Evolutionary conservation across 805 yeast species (phyloP), one percentile per base, ranked within the genome.

Genomic region (Candida boidinii): DNA sequence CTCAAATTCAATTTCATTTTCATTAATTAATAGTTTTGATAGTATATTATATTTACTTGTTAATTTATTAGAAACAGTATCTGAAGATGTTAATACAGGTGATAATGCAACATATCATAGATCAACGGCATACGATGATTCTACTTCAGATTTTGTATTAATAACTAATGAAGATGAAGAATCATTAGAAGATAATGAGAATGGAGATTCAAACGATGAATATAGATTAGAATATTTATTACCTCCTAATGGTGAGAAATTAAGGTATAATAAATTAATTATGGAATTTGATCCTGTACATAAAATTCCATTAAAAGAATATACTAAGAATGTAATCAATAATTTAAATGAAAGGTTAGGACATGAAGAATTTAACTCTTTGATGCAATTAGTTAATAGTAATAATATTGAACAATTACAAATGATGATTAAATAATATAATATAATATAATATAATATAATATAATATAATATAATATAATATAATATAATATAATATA

Each of bases 41-140:
- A 49, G 35, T 5, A 28, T 53, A 17, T 27, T 59, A 25, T 43
- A 44, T 13, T 26, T 48, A 21, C 23, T 43, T 10, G 42, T 57
- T 2, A 53, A 68, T 31, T 65, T 80, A 38, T 50, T 84, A 30
- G 96, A 88, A 45, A 95, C 86, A 48, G 66, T 81, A 11, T 71
- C 76, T 36, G 96, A 88, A 49, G 39, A 53, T 9, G 51, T 46
- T 3, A 49, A 53, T 21, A 4, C 14, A 23, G 86, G 85, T 4
- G 82, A 78, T 43, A 68, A 76, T 43, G 66, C 60, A 20, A 61
- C 56, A 17, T 75, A 73, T 41, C 77, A 73, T 42, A 53, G 59
- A 12, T 60, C 66, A 14, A 53, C 58, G 13, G 41, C 59, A 5
- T 60, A 49, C 35, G 64, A 62, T 26, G 64, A 58, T 29, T 43